phyloP scores from a whole-genome alignment of 1,139 yeast species.

The Geotrichum citri-aurantii region DNA sequence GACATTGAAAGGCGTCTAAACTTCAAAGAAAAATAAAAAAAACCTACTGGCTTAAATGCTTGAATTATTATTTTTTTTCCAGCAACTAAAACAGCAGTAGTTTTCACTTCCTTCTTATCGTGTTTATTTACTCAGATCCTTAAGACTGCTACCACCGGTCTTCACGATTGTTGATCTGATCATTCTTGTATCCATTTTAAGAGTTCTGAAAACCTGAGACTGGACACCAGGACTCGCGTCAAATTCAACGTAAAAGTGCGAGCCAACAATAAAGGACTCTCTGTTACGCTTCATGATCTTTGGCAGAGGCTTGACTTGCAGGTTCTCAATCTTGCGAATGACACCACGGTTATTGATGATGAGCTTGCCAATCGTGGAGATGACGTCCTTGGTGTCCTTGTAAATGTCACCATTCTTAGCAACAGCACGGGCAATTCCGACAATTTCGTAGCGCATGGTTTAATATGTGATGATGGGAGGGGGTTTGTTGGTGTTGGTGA shows the following conservation, averaged over 20 bases:
- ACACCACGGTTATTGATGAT: conserved; percentile 89
- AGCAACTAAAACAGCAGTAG: background rate
- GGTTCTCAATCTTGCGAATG: conserved; percentile 69
- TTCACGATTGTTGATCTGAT: conserved; percentile 70
- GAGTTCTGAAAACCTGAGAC: conserved; percentile 71
- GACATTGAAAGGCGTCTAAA: no score
- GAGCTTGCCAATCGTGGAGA: conserved; percentile 76
- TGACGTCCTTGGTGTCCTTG: conserved; percentile 46
- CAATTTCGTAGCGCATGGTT: conserved; percentile 78
- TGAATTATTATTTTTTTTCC: no score
- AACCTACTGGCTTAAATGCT: background rate
- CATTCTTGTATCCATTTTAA: conserved; percentile 85
- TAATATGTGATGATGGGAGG: background rate
- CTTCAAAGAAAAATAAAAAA: background rate
- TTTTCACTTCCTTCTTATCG: background rate
- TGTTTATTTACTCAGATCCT: conserved; percentile 17
- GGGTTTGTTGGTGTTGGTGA: background rate
- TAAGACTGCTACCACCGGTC: conserved; percentile 48
- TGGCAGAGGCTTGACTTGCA: conserved; percentile 77
- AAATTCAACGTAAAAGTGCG: conserved; percentile 78
- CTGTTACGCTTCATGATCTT: conserved; percentile 78
- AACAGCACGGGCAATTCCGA: conserved; percentile 70
- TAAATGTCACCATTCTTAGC: conserved; percentile 27
- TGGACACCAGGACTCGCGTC: conserved; percentile 85
- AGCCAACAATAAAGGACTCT: conserved; percentile 85